Base-by-base conservation (phyloP, 129 eudicot genomes). In the Tanacetum coccineum region DNA sequence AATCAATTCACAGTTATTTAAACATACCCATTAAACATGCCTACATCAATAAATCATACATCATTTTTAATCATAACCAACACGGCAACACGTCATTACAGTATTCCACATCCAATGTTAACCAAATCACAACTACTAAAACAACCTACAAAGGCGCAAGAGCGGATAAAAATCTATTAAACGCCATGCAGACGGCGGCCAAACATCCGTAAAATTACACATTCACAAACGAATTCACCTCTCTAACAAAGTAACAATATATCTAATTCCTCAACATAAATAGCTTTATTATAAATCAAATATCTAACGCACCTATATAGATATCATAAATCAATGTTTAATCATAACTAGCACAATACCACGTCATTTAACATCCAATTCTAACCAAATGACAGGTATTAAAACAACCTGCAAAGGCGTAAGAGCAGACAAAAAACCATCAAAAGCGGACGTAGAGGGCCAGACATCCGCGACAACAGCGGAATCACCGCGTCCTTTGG, bases 121-220 rank as follows among this genome's bases (percentile, higher is more conserved):
- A n/a, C n/a, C n/a, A n/a, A n/a, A n/a, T n/a, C n/a, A n/a, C n/a
- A n/a, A n/a, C n/a, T n/a, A n/a, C n/a, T n/a, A n/a, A n/a, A n/a
- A n/a, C n/a, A n/a, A n/a, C n/a, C 95, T 93, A 96, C 66, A 93
- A 75, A 3, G 96, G 96, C 14, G 98, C 84, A 11, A 93, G 88
- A 42, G 88, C 92, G 0, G 95, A 93, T 55, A 93, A 84, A 25
- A 83, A 86, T 0, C 98, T 92, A 66, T 93, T 96, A 32, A 93
- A 93, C 0, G 98, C 96, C 3, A 92, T 88, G 87, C 84, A 30
- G 96, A 82, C 4, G 96, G n/a, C n/a, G n/a, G 96, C 98, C 98
- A 92, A 62, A 92, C 98, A 77, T 92, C 96, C 13, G 96, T 89
- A n/a, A n/a, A n/a, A n/a, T n/a, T n/a, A n/a, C 30, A 26, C 30